These are phyloP conservation scores for Arxiozyma slooffiae DNA, from an alignment of 1,139 yeast species.

Conservation along the genomic window DNA sequence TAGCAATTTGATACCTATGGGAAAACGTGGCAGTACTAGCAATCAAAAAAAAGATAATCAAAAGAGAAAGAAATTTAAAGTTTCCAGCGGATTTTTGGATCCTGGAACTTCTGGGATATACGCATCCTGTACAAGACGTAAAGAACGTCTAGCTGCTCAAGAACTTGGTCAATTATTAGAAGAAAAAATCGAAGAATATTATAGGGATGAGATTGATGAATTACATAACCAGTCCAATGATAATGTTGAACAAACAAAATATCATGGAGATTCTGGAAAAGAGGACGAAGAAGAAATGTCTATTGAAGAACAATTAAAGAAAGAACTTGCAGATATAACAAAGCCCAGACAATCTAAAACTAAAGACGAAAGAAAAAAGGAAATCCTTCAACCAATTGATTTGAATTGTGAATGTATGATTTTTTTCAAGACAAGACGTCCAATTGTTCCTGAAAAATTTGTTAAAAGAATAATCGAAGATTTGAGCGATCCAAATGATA, in stretches of 20 bases:
- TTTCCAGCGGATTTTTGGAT: slow-evolving; percentile 35
- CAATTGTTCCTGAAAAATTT: slow-evolving; percentile 67
- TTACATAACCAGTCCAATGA: slow-evolving; percentile 31
- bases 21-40: slow-evolving; percentile 6
- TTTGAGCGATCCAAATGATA: slow-evolving; percentile 37
- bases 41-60: slow-evolving; percentile 4
- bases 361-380: slow-evolving; percentile 35
- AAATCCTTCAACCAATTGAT: slow-evolving; percentile 52
- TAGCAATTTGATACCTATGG: not conserved
- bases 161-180: slow-evolving; percentile 58
- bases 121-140: slow-evolving; percentile 75
- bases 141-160: slow-evolving; percentile 63
- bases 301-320: slow-evolving; percentile 66
- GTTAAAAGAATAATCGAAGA: slow-evolving; percentile 58
- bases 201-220: slow-evolving; percentile 35
- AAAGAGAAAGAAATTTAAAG: slow-evolving; percentile 21
- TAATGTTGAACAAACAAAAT: slow-evolving; percentile 29
- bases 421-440: slow-evolving; percentile 69
- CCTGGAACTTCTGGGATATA: slow-evolving; percentile 78
- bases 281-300: slow-evolving; percentile 37
- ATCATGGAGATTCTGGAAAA: slow-evolving; percentile 28
- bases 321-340: slow-evolving; percentile 55
- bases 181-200: slow-evolving; percentile 49
- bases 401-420: slow-evolving; percentile 77
- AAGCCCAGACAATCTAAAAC: slow-evolving; percentile 16